Evolutionary conservation across 179 eudicot species (phyloP).

Genomic region (Amaranthus tricolor): DNA sequence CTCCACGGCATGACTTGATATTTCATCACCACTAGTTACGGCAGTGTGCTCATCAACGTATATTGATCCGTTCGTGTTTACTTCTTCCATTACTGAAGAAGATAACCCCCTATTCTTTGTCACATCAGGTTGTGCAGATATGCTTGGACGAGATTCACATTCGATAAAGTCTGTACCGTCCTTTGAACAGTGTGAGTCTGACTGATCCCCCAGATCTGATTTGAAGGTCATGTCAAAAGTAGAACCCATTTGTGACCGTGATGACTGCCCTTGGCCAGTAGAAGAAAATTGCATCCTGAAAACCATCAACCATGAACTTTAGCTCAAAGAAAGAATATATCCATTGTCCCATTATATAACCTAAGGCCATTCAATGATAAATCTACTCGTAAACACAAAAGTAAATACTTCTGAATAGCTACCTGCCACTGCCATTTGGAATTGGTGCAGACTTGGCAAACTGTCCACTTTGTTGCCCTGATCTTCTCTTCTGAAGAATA

Average conservation of each 20-base stretch:
- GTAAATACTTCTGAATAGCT: neutral
- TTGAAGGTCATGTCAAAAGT: slow-evolving; percentile 44
- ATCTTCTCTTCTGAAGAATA: slow-evolving; percentile 55
- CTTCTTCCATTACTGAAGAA: slow-evolving; percentile 32
- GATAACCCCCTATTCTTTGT: slow-evolving; percentile 34
- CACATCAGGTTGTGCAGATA: slow-evolving; percentile 41
- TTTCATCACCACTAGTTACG: slow-evolving; percentile 28
- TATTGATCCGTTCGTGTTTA: slow-evolving; percentile 33
- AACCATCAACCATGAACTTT: neutral
- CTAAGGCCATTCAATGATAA: neutral
- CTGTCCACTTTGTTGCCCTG: slow-evolving; percentile 40
- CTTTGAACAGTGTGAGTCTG: slow-evolving; percentile 52
- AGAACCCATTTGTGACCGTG: slow-evolving; percentile 52
- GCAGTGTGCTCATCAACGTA: slow-evolving; percentile 38
- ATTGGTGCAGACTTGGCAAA: slow-evolving; percentile 39
- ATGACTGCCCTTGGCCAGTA: slow-evolving; percentile 38
- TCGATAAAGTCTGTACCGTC: slow-evolving; percentile 50
- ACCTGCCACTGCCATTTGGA: slow-evolving; percentile 52
- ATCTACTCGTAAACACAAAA: neutral
- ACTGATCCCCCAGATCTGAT: slow-evolving; percentile 49
- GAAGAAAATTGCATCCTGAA: slow-evolving; percentile 59
- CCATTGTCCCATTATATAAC: neutral
- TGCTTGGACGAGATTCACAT: slow-evolving; percentile 52
- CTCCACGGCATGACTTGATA: slow-evolving; percentile 30
- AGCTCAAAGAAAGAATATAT: neutral